Conservation (phyloP, 2,329 filamentous ascomycete genomes). For the Aspergillus sergii region DNA sequence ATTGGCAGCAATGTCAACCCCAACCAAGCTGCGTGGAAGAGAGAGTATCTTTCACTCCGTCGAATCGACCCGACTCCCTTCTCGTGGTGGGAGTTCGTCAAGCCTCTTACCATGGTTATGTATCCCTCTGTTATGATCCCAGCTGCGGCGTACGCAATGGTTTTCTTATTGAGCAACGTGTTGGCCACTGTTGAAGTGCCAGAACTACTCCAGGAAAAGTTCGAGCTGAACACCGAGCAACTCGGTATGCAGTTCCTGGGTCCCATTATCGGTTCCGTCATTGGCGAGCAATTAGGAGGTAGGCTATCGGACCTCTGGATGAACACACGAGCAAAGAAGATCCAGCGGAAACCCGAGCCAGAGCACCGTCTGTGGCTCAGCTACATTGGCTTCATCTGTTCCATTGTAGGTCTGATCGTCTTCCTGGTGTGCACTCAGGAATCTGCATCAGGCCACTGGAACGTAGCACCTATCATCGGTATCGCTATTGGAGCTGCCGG, state of each 20-base stretch:
- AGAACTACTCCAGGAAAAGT: slow-evolving; percentile 59
- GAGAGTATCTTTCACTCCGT: slow-evolving; percentile 48
- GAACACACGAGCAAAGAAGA: slow-evolving; percentile 38
- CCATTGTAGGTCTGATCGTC: slow-evolving; percentile 58
- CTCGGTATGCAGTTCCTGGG: slow-evolving; percentile 63
- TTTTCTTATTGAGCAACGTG: slow-evolving; percentile 59
- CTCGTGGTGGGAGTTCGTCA: slow-evolving; percentile 53
- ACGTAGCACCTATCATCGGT: slow-evolving; percentile 60
- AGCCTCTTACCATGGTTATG: slow-evolving; percentile 51
- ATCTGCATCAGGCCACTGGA: slow-evolving; percentile 52
- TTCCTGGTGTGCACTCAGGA: slow-evolving; percentile 59
- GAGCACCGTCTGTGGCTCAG: slow-evolving; percentile 63
- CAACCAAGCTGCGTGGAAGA: slow-evolving; percentile 42
- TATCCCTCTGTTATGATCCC: slow-evolving; percentile 56
- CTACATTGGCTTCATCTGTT: slow-evolving; percentile 56
- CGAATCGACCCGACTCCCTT: slow-evolving; percentile 59
- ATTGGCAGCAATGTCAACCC: slow-evolving; percentile 32
- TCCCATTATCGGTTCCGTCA: slow-evolving; percentile 60
- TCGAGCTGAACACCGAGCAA: slow-evolving; percentile 60
- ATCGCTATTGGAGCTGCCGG: slow-evolving; percentile 57
- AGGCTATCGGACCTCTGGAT: slow-evolving; percentile 61
- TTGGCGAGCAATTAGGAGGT: slow-evolving; percentile 65
- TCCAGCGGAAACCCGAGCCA: slow-evolving; percentile 47
- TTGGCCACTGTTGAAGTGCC: slow-evolving; percentile 63
- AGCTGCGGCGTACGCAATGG: slow-evolving; percentile 58